phyloP scores from a whole-genome alignment of 139 green algal species.

The Volvox reticuliferus region DNA sequence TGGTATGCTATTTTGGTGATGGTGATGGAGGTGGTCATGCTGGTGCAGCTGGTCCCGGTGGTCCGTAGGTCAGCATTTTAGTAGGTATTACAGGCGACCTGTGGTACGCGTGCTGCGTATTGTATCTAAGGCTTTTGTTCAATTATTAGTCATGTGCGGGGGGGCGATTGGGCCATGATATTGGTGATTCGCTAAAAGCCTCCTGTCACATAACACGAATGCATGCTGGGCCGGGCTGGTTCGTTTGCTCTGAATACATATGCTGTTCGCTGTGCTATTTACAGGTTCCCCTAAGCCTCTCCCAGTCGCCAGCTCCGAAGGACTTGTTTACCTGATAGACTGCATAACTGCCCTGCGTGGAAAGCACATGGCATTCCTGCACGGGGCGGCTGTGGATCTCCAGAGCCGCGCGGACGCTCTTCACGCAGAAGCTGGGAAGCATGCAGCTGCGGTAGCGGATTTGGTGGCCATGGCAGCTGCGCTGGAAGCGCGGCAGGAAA shows the following conservation, averaged over 20 bases:
- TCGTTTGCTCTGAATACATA: background rate
- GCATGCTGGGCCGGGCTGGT: no score
- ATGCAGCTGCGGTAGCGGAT: slow-evolving; percentile 11
- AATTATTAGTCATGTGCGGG: no score
- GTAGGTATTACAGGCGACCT: no score
- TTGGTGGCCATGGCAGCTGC: background rate
- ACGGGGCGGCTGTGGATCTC: background rate
- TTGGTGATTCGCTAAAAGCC: no score
- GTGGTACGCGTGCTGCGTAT: no score
- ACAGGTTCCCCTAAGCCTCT: slow-evolving; percentile 28
- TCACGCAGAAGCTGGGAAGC: background rate
- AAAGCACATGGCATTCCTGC: background rate
- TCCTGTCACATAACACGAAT: no score
- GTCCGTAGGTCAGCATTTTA: no score
- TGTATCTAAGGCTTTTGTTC: no score
- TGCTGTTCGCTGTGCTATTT: background rate
- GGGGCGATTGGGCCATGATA: no score
- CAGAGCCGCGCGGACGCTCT: background rate
- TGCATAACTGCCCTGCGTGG: slow-evolving; percentile 13
- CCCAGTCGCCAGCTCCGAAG: slow-evolving; percentile 8
- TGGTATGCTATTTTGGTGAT: no score
- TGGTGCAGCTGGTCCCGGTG: no score
- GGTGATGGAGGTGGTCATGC: no score
- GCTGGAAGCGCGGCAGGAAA: slow-evolving; percentile 32
- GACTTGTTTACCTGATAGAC: slow-evolving; percentile 25